Conservation (phyloP, 768 basidiomycete species). For the Infundibulicybe gibba region DNA sequence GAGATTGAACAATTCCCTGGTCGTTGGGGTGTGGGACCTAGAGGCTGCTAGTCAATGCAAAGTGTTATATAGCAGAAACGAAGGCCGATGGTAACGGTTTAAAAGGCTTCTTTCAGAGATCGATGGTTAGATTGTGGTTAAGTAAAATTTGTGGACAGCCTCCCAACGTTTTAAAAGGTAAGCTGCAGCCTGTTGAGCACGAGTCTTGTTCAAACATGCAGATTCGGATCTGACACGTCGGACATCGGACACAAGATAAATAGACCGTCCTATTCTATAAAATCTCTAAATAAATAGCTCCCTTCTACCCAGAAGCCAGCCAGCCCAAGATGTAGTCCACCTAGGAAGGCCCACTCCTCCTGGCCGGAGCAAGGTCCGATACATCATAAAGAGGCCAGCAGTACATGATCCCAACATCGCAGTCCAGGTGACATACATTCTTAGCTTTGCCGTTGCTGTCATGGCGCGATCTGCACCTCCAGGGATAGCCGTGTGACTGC, state of each 20-base stretch:
- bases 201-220: constrained; percentile 19
- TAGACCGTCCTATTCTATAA: constrained; percentile 4
- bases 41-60: too few species aligned
- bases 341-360: constrained; percentile 47
- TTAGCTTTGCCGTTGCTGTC: constrained; percentile 63
- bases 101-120: constrained; percentile 12
- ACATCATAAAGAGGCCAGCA: constrained; percentile 67
- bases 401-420: constrained; percentile 72
- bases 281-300: constrained; percentile 39
- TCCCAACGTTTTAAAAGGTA: constrained; percentile 16
- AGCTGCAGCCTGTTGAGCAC: constrained; percentile 14
- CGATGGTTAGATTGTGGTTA: constrained; percentile 19
- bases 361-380: constrained; percentile 65
- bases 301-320: constrained; percentile 57
- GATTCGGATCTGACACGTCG: constrained; percentile 46
- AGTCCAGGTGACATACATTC: constrained; percentile 69
- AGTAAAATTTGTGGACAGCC: constrained; percentile 4
- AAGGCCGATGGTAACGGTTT: constrained; percentile 2
- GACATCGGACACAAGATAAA: constrained; percentile 25
- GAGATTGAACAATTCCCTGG: constrained; percentile 4
- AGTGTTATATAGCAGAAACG: too few species aligned
- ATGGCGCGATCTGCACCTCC: constrained; percentile 81
- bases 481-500: constrained; percentile 65
- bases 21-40: neutral
- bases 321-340: constrained; percentile 61